Evolutionary conservation across 768 basidiomycete species (phyloP).

Genomic region (Russula foetens): DNA sequence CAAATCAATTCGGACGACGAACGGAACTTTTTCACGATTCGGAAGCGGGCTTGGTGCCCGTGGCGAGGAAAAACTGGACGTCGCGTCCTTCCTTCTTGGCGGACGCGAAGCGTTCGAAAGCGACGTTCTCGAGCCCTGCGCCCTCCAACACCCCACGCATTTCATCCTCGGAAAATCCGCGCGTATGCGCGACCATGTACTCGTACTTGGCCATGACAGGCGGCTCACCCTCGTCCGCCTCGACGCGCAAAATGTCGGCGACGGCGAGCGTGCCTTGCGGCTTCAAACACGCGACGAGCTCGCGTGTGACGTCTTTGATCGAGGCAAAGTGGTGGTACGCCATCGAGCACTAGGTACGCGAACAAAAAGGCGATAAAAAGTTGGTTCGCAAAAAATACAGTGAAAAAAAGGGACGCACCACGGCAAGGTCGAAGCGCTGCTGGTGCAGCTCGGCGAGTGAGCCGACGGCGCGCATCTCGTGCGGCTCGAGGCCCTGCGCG

Average conservation of each 20-base stretch:
- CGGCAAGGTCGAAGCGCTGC: conserved; percentile 58
- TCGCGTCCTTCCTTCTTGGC: conserved; percentile 5
- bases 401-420: conserved; percentile 37
- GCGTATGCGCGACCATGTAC: conserved; percentile 46
- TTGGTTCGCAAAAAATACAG: too few relatives aligned
- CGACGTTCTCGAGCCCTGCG: conserved; percentile 43
- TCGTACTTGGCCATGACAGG: conserved; percentile 28
- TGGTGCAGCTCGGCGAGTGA: conserved; percentile 43
- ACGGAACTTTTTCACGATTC: background rate
- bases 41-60: background rate
- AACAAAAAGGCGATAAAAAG: too few relatives aligned
- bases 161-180: conserved; percentile 43
- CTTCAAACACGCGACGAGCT: conserved; percentile 50
- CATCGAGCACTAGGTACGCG: conserved; percentile 57
- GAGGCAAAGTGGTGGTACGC: conserved; percentile 58
- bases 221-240: conserved; percentile 12
- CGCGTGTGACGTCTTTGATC: conserved; percentile 41
- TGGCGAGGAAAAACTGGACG: conserved; percentile 10
- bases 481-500: conserved; percentile 53
- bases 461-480: conserved; percentile 62
- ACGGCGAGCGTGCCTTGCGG: conserved; percentile 55
- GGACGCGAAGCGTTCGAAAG: conserved; percentile 20
- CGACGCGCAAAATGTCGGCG: conserved; percentile 32
- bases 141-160: conserved; percentile 43
- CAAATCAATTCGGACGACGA: too few relatives aligned